Conservation (phyloP, 2,329 filamentous ascomycete genomes). For the Fusarium sp. region DNA sequence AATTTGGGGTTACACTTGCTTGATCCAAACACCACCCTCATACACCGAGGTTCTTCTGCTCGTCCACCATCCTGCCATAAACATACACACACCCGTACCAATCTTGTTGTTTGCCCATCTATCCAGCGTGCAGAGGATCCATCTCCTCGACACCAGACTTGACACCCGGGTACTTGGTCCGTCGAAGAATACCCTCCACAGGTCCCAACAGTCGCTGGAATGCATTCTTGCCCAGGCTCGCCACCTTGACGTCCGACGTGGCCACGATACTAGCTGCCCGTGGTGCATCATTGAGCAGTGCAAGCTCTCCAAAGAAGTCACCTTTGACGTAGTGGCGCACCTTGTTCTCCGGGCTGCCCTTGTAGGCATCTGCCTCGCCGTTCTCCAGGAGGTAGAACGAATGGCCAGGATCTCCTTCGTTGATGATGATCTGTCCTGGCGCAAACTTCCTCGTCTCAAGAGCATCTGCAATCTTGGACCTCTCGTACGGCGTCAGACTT, state of each 20-base stretch:
- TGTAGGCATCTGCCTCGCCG: conserved; percentile 89
- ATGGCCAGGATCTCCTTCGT: conserved; percentile 90
- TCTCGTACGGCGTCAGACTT: conserved; percentile 89
- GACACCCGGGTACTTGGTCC: conserved; percentile 73
- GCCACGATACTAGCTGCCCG: conserved; percentile 90
- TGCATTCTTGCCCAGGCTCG: conserved; percentile 89
- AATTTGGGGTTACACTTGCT: conserved; percentile 8
- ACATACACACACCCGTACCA: background rate
- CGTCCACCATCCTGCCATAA: conserved; percentile 1
- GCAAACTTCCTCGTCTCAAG: conserved; percentile 91
- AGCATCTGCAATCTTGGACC: conserved; percentile 97
- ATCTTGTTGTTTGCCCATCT: conserved; percentile 13
- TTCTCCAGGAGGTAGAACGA: conserved; percentile 92
- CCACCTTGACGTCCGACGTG: conserved; percentile 90
- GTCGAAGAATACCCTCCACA: conserved; percentile 93
- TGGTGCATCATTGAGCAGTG: conserved; percentile 91
- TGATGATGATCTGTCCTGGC: conserved; percentile 84
- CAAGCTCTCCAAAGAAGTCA: conserved; percentile 97
- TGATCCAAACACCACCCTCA: conserved; percentile 24
- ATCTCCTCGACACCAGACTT: conserved; percentile 74
- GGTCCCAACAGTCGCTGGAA: conserved; percentile 94
- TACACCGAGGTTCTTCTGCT: conserved; percentile 8
- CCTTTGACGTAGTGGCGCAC: conserved; percentile 90
- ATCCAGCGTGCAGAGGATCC: conserved; percentile 69
- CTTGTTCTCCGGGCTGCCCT: conserved; percentile 74